These are phyloP conservation scores for Saccharomycopsis lassenensis DNA, from an alignment of 805 yeast species.

Conservation along the genomic window DNA sequence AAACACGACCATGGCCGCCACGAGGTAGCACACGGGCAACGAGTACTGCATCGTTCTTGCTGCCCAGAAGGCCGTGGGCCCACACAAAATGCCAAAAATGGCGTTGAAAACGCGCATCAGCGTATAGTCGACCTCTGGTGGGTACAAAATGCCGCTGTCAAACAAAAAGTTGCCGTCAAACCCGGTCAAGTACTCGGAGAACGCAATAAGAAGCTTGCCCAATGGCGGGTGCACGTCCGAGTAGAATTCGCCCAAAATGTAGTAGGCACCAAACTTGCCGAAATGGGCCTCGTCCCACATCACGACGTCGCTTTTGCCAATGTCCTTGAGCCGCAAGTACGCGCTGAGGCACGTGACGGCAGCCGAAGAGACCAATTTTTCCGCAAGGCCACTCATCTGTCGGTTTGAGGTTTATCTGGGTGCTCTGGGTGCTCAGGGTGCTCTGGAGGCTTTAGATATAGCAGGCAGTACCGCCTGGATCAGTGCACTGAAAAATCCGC, in stretches of 20 bases:
- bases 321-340: conserved; percentile 47
- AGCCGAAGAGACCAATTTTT: too few relatives aligned
- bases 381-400: too few relatives aligned
- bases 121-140: conserved; percentile 47
- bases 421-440: conserved; percentile 9
- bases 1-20: conserved; percentile 50
- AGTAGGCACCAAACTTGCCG: conserved; percentile 77
- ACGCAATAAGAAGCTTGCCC: conserved; percentile 71
- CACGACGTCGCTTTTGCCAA: conserved; percentile 46
- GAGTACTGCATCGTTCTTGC: conserved; percentile 47
- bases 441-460: too few relatives aligned
- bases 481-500: too few relatives aligned
- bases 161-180: conserved; percentile 62
- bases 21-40: conserved; percentile 43
- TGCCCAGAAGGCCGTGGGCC: conserved; percentile 63
- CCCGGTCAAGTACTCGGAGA: conserved; percentile 75
- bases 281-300: conserved; percentile 91
- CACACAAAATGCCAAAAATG: conserved; percentile 51
- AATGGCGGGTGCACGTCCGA: conserved; percentile 85
- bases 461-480: too few relatives aligned
- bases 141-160: conserved; percentile 54
- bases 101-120: conserved; percentile 68
- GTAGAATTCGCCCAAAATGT: conserved; percentile 67
- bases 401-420: too few relatives aligned
- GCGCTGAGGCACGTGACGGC: conserved; percentile 36